Evolutionary conservation across 1,284 basidiomycete genomes (phyloP), one percentile per base, ranked within the genome.

Genomic region (Heterobasidion annosum): DNA sequence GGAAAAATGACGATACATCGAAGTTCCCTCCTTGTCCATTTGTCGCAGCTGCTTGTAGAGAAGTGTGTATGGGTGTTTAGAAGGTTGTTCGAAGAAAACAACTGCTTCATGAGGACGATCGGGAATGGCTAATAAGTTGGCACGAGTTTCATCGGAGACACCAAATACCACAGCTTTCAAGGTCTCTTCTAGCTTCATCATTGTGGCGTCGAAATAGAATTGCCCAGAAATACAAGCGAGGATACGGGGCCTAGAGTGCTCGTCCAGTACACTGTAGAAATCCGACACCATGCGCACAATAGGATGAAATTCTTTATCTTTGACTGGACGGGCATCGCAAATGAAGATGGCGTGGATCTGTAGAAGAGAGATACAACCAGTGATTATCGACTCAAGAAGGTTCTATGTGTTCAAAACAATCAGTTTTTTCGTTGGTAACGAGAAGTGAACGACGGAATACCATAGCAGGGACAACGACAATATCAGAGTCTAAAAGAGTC

Each of bases 1-100:
- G 48, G 64, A 70, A 62, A 78, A 78, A 46, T 78, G 64, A 34
- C 67, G 70, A 50, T 61, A 65, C 53, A 72, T 72, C 48, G 73
- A 58, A 4, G 61, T 54, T 54, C 73, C 73, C 42, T 65, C 63
- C 4, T 68, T 67, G 62, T 79, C 73, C 16, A 72, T 59, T 43
- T 62, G 61, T 33, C 62, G 69, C 35, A 80, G 62, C 35, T 64
- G 62, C 49, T 65, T 64, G 45, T 70, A 67, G 33, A 78, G 62
- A 45, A 59, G 56, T 32, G 67, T 69, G 33, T 70, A 72, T 8
- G 53, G 40, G 13, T 40, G 54, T 40, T 57, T 52, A 2, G 48
- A 55, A 16, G 68, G 54, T 25, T 61, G 54, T 18, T 75, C 71
- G 54, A 77, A 79, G n/a, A 72, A 60, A n/a, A 79, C 63, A 0